Percentiles rank a stretch among this genome's conserved stretches.
These are phyloP conservation scores for Prunus kanzakura DNA, from an alignment of 306 rosid genomes.

Conservation along the genomic window DNA sequence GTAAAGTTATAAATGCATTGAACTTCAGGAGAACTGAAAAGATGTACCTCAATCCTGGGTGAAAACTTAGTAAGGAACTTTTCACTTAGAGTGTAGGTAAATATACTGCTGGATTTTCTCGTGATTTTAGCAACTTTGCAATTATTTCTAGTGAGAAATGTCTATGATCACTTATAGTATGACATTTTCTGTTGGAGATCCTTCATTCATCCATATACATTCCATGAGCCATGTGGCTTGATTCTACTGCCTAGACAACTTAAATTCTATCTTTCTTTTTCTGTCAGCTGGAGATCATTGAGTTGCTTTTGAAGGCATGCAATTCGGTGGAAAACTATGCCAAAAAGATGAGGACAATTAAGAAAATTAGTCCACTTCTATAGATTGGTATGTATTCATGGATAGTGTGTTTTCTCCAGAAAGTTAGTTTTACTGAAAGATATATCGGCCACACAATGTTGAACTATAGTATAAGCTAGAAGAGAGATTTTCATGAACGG, in stretches of 20 bases:
- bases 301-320: slow-evolving; percentile 75
- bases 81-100: neutral
- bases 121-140: neutral
- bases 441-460: neutral
- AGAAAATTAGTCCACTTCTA: neutral
- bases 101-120: neutral
- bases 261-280: slow-evolving; percentile 12
- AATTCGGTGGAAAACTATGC: slow-evolving; percentile 48
- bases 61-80: neutral
- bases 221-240: neutral
- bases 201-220: neutral
- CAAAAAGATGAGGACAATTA: slow-evolving; percentile 48
- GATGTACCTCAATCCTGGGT: neutral
- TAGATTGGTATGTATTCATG: neutral
- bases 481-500: neutral
- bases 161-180: neutral
- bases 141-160: neutral
- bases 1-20: neutral
- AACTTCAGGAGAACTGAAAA: neutral
- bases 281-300: slow-evolving; percentile 64
- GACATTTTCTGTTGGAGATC: neutral
- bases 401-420: neutral
- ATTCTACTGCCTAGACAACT: slow-evolving; percentile 12
- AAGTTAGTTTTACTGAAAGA: neutral
- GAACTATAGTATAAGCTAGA: neutral